phyloP scores from a whole-genome alignment of 176 grass and related monocot species.

The Paspalum vaginatum region DNA sequence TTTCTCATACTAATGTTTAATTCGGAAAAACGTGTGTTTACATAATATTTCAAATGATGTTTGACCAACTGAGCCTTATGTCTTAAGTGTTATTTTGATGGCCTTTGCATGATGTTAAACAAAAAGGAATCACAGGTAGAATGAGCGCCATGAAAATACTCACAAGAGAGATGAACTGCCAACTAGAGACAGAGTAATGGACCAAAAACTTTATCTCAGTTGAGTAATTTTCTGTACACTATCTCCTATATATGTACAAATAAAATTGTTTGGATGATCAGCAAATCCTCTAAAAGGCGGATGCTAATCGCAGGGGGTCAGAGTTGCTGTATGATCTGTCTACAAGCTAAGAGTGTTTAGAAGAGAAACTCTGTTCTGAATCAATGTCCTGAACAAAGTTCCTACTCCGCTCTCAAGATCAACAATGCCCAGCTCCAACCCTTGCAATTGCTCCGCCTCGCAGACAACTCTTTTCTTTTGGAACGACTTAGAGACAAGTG shows the following conservation, averaged over 20 bases:
- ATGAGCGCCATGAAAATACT: neutral
- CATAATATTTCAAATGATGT: neutral
- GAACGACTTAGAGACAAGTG: constrained; percentile 7
- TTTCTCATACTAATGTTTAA: neutral
- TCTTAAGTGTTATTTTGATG: neutral
- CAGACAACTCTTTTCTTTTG: constrained; percentile 9
- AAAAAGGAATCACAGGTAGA: neutral
- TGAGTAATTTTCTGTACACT: constrained; percentile 3
- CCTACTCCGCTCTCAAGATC: constrained; percentile 26
- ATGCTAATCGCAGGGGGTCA: constrained; percentile 14
- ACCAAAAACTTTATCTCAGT: constrained; percentile 38
- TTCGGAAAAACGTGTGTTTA: neutral
- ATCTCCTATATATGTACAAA: constrained; percentile 8
- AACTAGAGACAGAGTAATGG: constrained; percentile 27
- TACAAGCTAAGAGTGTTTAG: constrained; percentile 43
- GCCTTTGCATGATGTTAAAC: neutral
- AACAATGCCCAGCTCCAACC: constrained; percentile 30
- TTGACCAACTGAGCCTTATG: neutral
- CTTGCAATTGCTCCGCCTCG: neutral
- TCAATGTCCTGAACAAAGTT: constrained; percentile 39
- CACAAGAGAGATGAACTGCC: neutral
- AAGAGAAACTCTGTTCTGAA: constrained; percentile 36
- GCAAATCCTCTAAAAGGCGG: neutral
- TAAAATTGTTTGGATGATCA: constrained; percentile 13
- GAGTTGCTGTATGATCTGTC: constrained; percentile 19